phyloP scores from a whole-genome alignment of 73 alveolate species.

The Paramecium sonneborni region DNA sequence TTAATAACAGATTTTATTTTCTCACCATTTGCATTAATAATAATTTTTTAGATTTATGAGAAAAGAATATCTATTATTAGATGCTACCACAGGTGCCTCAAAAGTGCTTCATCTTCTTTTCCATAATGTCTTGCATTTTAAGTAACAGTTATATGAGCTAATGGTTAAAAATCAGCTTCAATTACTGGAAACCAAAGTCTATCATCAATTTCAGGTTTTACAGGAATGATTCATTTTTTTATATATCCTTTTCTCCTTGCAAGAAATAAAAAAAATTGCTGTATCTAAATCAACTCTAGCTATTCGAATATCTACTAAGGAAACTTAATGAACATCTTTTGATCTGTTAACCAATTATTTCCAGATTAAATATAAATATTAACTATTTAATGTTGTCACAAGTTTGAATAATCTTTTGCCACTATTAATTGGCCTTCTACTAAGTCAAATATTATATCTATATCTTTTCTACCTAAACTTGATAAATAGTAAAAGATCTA shows the following conservation, averaged over 20 bases:
- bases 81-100: background rate
- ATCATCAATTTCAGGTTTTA: constrained; percentile 6
- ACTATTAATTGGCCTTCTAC: background rate
- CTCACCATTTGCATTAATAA: background rate
- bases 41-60: background rate
- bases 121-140: background rate
- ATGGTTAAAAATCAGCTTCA: background rate
- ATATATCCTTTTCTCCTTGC: background rate
- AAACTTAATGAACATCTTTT: too few species aligned
- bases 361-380: too few species aligned
- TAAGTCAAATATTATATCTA: background rate
- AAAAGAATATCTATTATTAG: background rate
- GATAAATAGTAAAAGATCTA: background rate
- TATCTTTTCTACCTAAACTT: background rate
- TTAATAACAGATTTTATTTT: background rate
- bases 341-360: too few species aligned
- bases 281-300: too few species aligned
- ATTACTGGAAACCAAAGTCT: background rate
- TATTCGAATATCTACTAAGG: too few species aligned
- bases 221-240: background rate
- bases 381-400: background rate
- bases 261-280: too few species aligned
- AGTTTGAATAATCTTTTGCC: background rate
- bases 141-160: constrained; percentile 22
- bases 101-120: background rate